Base-by-base conservation (phyloP, 495 filamentous ascomycete genomes). In the Lepidopterella palustris region DNA sequence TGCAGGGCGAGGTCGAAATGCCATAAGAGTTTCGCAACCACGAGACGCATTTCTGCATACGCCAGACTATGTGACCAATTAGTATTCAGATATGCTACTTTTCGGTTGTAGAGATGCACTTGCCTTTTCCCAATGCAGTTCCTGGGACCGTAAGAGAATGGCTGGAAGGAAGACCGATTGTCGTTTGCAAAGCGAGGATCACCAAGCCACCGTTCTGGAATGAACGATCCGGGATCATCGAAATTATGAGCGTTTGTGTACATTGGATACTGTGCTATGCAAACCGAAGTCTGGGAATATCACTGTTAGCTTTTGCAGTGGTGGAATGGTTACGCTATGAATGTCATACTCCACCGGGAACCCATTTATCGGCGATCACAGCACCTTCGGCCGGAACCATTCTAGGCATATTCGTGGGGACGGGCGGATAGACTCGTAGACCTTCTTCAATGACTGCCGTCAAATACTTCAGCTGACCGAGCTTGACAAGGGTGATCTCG, bases 291-390 rank as follows among this genome's bases (percentile, higher is more conserved):
- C 52, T 35, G 8, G 5, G 3, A 49, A 10, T 15, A 8, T 15
- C 23, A 24, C 15, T 25, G 4, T 5, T 5, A 24, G 8, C 20
- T 26, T 6, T 3, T 0, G 20, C 23, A 50, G 24, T 25, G 0
- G 47, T 42, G 9, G 3, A 51, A 24, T 20, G 45, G 18, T n/a
- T 32, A 21, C 23, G 5, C n/a, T 11, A 13, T 32, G 3, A 23
- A 2, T 15, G 57, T n/a, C 62, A 59, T 59, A 72, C 67, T 9
- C 64, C 66, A 13, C 8, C 69, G 48, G 71, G 68, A 64, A 74
- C 0, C 65, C 60, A 52, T n/a, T 56, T 45, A 1, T 48, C 60
- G 35, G 26, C 27, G 3, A 65, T 48, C 8, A 58, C 55, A 28
- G 57, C 66, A 5, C 70, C 70, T 42, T 47, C 42, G 0, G 60